Conservation (phyloP, 2,329 filamentous ascomycete species). For the Cytospora mali region DNA sequence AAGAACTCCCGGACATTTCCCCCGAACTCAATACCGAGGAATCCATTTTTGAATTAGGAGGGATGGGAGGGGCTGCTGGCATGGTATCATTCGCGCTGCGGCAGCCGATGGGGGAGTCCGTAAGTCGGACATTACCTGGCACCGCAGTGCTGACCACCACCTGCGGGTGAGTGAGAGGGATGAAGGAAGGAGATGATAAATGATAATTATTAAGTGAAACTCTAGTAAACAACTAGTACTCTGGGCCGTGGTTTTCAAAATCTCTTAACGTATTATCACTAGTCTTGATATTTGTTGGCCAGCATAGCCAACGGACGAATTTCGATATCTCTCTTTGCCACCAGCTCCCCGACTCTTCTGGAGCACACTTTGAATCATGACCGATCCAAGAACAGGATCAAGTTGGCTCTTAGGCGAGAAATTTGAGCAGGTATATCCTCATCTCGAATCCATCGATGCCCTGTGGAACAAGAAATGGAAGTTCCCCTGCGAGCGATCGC, state of each 20-base stretch:
- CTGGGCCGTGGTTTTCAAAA: no score
- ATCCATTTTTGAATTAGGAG: no score
- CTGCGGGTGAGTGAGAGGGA: no score
- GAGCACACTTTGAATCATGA: neutral
- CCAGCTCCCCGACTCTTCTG: neutral
- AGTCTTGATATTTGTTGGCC: no score
- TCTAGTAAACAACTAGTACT: no score
- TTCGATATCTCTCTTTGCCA: neutral
- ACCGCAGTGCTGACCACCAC: neutral
- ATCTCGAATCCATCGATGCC: conserved; percentile 44
- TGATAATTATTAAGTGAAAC: no score
- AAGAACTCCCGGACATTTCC: neutral
- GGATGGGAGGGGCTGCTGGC: no score
- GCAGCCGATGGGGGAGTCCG: neutral
- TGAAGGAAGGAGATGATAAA: neutral
- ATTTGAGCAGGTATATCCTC: conserved; percentile 11
- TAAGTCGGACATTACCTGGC: neutral
- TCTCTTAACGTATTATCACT: no score
- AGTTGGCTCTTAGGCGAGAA: conserved; percentile 13
- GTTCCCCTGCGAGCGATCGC: conserved; percentile 54
- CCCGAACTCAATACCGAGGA: neutral
- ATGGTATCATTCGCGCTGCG: neutral
- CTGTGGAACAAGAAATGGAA: conserved; percentile 81
- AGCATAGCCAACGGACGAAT: neutral
- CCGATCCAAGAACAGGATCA: conserved; percentile 7